Evolutionary conservation across 2,329 filamentous ascomycete genomes (phyloP).

Genomic region (Hyphodiscus sp.): DNA sequence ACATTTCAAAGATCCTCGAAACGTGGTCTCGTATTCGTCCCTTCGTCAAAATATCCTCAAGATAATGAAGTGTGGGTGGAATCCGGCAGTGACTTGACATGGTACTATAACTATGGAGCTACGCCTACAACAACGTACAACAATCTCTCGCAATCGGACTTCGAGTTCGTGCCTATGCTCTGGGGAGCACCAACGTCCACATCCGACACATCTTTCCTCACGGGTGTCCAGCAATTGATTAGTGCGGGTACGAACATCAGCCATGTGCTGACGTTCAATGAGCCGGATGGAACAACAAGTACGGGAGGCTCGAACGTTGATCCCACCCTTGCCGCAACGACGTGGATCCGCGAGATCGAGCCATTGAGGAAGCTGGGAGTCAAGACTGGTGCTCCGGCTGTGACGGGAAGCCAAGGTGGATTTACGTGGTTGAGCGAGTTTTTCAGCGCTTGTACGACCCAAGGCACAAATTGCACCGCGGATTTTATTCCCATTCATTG

Average conservation of each 20-base stretch:
- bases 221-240: conserved; percentile 50
- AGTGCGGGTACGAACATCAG: conserved; percentile 50
- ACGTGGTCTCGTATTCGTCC: conserved; percentile 66
- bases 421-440: conserved; percentile 64
- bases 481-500: conserved; percentile 61
- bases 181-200: conserved; percentile 53
- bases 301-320: conserved; percentile 52
- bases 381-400: conserved; percentile 63
- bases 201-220: conserved; percentile 53
- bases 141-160: conserved; percentile 42
- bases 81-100: conserved; percentile 55
- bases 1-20: conserved; percentile 41
- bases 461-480: conserved; percentile 48
- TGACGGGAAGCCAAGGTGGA: conserved; percentile 54
- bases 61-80: conserved; percentile 63
- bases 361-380: conserved; percentile 59
- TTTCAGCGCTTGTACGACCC: conserved; percentile 52
- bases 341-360: conserved; percentile 67
- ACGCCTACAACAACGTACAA: conserved; percentile 47
- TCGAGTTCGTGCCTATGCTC: conserved; percentile 77
- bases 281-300: conserved; percentile 55
- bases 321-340: conserved; percentile 53
- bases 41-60: conserved; percentile 43
- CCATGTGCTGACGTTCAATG: conserved; percentile 72
- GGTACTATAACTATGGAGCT: conserved; percentile 78